These are phyloP conservation scores for Prunus persica DNA, from an alignment of 306 rosid species.

Conservation along the genomic window Prunus_persica_NCBIv2 NC_034014.1:23389501-23390000, in stretches of 20 bases:
- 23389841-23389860: neutral
- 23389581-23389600: neutral
- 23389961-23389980: neutral
- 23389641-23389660: slow-evolving; percentile 57
- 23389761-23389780: slow-evolving; percentile 14
- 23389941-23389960: neutral
- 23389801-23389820: slow-evolving; percentile 1
- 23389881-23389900: neutral
- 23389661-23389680: slow-evolving; percentile 46
- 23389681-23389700: slow-evolving; percentile 45
- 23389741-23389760: slow-evolving; percentile 35
- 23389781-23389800: neutral
- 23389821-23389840: neutral
- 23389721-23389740: slow-evolving; percentile 34
- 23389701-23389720: slow-evolving; percentile 54
- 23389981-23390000: too few species aligned
- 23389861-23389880: neutral
- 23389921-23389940: neutral
- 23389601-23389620: neutral
- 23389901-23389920: neutral
- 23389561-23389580: neutral
- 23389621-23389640: slow-evolving; percentile 17
- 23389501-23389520: slow-evolving; percentile 20
- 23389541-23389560: neutral
- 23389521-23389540: neutral